A percentile compares a stretch with the other conserved stretches of the same genome.
phyloP scores from a whole-genome alignment of 768 basidiomycete species.

The Agrocybe chaxingu region DNA sequence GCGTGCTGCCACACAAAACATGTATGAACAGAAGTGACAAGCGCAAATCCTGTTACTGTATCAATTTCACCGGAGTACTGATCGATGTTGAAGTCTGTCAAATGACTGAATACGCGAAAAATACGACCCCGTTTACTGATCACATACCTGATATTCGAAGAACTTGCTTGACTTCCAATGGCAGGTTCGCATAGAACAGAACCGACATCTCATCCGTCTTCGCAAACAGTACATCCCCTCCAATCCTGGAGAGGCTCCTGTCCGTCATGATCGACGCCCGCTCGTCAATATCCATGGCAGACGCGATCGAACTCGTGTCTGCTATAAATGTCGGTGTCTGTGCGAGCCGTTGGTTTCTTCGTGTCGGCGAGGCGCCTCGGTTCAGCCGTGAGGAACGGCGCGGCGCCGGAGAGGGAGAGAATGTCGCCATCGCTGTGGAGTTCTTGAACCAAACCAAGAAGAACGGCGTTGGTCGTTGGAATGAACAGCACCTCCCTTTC shows the following conservation, averaged over 20 bases:
- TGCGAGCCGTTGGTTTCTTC: conserved; percentile 33
- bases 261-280: conserved; percentile 36
- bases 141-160: conserved; percentile 62
- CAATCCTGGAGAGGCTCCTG: conserved; percentile 28
- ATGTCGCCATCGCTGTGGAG: conserved; percentile 47
- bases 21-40: conserved; percentile 67
- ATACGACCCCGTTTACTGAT: background rate
- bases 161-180: conserved; percentile 71
- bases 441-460: background rate
- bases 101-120: conserved; percentile 5
- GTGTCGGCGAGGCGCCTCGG: conserved; percentile 19
- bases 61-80: conserved; percentile 72
- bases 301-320: conserved; percentile 38
- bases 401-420: conserved; percentile 57
- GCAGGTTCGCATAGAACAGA: conserved; percentile 65
- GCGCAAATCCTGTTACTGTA: conserved; percentile 66
- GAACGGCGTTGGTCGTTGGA: too few relatives aligned
- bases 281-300: conserved; percentile 71
- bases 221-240: conserved; percentile 53
- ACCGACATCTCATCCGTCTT: conserved; percentile 71
- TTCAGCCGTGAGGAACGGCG: conserved; percentile 44
- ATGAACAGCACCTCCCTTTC: too few relatives aligned
- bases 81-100: conserved; percentile 63
- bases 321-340: conserved; percentile 39
- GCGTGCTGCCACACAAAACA: conserved; percentile 86